A percentile compares a stretch with the other conserved stretches of the same genome.
Conservation (phyloP, 2,329 filamentous ascomycete species). For the Talaromyces piceae region DNA sequence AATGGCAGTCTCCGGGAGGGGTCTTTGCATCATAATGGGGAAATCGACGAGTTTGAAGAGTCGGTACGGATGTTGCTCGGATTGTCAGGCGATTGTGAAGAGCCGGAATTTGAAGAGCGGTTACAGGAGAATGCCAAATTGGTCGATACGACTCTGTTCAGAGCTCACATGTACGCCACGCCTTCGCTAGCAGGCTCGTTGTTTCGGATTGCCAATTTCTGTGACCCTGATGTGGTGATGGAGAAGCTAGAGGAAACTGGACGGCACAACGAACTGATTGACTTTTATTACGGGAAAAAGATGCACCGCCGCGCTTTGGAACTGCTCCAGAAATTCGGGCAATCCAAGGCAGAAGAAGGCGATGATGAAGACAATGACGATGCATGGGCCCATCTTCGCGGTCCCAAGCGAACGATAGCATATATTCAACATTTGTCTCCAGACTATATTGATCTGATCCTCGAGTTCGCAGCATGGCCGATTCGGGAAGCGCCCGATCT, state of each 20-base stretch:
- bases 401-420: slow-evolving; percentile 73
- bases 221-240: slow-evolving; percentile 90
- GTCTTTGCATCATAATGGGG: slow-evolving; percentile 22
- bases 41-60: slow-evolving; percentile 34
- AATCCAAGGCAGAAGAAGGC: slow-evolving; percentile 15
- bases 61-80: slow-evolving; percentile 41
- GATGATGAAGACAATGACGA: slow-evolving; percentile 29
- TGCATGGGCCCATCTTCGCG: slow-evolving; percentile 54
- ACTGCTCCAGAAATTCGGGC: slow-evolving; percentile 73
- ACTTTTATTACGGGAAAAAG: slow-evolving; percentile 94
- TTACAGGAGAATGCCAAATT: slow-evolving; percentile 70
- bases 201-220: slow-evolving; percentile 95
- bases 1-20: slow-evolving; percentile 45
- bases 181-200: slow-evolving; percentile 79
- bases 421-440: slow-evolving; percentile 88
- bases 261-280: slow-evolving; percentile 88
- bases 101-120: slow-evolving; percentile 58
- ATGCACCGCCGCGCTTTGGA: slow-evolving; percentile 81
- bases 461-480: slow-evolving; percentile 89
- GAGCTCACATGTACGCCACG: slow-evolving; percentile 87
- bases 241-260: slow-evolving; percentile 83
- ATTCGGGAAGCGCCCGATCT: slow-evolving; percentile 62
- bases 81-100: slow-evolving; percentile 43
- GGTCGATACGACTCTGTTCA: slow-evolving; percentile 90
- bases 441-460: slow-evolving; percentile 79